Evolutionary conservation across 169 alveolate genomes (phyloP), one percentile per base, ranked within the genome.

Genomic region (Plasmodium fragile): DNA sequence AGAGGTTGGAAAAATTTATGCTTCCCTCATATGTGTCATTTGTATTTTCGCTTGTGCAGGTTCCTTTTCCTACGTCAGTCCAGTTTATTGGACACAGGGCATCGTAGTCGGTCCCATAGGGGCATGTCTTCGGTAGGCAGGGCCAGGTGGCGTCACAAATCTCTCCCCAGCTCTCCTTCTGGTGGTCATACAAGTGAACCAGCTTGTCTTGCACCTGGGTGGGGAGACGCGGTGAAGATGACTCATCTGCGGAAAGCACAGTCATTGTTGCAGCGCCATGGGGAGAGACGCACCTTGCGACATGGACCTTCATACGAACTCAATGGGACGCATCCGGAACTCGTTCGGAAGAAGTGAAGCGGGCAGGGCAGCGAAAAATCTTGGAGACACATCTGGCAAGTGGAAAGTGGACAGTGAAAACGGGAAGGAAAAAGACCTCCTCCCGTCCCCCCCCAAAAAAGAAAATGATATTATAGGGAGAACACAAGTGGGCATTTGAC

Each of bases 281-380:
- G 53, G 25, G 80, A 28, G 69, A 8, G 22, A 28, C 49, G 22
- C 70, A 85, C 93, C 85, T 85, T 77, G 79, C 69, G 78, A 11
- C 93, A 85, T 4, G 93, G 93, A 11, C 93, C 93, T 55, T 85
- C 77, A 43, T 85, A 85, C 16, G 93, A 45, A 11, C 22, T 30
- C 65, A 73, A 36, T 2, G 93, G 93, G 39, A 85, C 93, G 22
- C 93, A 85, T 53, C 93, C 93, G 1, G 93, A 73, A 53, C 87
- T 85, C 0, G 93, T 85, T 49, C 93, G 87, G 32, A 85, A 85
- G 69, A 85, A 85, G 32, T 85, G 45, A 28, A 85, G 32, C 45
- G 93, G 93, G 71, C 93, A 85, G 11, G 93, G 93, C 6, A 85
- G 22, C 28, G 93, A 85, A 32, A 73, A 85, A 85, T 85, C 87